Evolutionary conservation across 208 protist genomes (phyloP).

Genomic region (Endotrypanum monterogeii): DNA sequence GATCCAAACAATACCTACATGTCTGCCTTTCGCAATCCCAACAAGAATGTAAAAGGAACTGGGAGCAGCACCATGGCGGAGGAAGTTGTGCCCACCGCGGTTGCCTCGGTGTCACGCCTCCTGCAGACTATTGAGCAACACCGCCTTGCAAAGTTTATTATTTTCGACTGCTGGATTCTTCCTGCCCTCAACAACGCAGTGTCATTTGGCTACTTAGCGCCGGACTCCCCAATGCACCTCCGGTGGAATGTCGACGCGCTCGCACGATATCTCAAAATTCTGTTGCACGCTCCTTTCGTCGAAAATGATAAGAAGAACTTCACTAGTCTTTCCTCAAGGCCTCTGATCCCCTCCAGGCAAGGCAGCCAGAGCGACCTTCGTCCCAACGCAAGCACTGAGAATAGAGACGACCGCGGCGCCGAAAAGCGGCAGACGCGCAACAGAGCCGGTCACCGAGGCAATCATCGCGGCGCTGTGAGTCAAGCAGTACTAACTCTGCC

Average conservation of each 20-base stretch:
- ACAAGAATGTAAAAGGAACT: slow-evolving; percentile 14
- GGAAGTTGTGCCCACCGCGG: slow-evolving; percentile 26
- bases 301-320: slow-evolving; percentile 28
- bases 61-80: slow-evolving; percentile 12
- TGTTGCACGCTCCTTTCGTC: slow-evolving; percentile 77
- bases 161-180: slow-evolving; percentile 91
- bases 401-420: background rate
- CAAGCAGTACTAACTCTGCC: slow-evolving; percentile 45
- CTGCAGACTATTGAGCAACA: slow-evolving; percentile 73
- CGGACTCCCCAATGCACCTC: slow-evolving; percentile 71
- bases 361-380: background rate
- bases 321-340: slow-evolving; percentile 6
- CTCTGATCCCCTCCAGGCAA: background rate
- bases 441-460: background rate
- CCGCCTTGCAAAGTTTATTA: slow-evolving; percentile 79
- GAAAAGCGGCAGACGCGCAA: background rate
- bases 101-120: slow-evolving; percentile 44
- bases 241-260: slow-evolving; percentile 90
- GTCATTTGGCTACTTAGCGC: slow-evolving; percentile 64
- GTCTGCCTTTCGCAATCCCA: background rate
- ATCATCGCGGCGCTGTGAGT: background rate
- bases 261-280: slow-evolving; percentile 87
- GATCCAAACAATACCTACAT: background rate
- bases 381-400: background rate
- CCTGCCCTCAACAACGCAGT: slow-evolving; percentile 80